These are phyloP conservation scores for Apophysomyces variabilis DNA, from an alignment of 371 early-diverging fungal genomes.

Conservation along the genomic window DNA sequence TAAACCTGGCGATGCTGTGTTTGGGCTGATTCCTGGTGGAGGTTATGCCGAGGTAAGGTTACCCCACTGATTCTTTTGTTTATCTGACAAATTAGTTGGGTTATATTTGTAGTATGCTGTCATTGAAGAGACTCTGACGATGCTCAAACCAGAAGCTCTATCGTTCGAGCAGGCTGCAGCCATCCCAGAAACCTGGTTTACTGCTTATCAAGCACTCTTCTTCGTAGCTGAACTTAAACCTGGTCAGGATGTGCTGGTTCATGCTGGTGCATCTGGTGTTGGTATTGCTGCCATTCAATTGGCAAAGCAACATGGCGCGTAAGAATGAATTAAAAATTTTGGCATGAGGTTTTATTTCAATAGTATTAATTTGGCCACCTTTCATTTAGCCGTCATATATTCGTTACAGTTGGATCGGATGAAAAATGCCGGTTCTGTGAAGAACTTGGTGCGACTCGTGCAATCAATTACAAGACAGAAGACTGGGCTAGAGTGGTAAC, in stretches of 20 bases:
- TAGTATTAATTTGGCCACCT: background rate
- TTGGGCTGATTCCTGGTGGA: conserved; percentile 76
- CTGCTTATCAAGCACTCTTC: conserved; percentile 80
- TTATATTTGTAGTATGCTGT: conserved; percentile 55
- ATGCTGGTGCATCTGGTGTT: conserved; percentile 83
- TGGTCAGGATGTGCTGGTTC: conserved; percentile 75
- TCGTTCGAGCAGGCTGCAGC: conserved; percentile 72
- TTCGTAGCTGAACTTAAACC: conserved; percentile 58
- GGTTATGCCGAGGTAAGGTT: conserved; percentile 67
- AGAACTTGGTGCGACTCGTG: conserved; percentile 71
- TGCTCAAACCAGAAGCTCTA: conserved; percentile 60
- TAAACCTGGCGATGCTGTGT: conserved; percentile 68
- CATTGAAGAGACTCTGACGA: conserved; percentile 62
- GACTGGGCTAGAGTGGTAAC: conserved; percentile 62
- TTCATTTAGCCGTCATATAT: conserved; percentile 42
- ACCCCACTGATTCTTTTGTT: background rate
- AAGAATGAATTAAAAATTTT: conserved; percentile 24
- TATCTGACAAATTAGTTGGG: background rate
- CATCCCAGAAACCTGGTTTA: conserved; percentile 80
- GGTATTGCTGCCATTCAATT: conserved; percentile 83
- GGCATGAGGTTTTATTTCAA: background rate
- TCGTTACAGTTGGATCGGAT: conserved; percentile 70
- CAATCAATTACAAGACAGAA: conserved; percentile 75
- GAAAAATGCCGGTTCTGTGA: conserved; percentile 73
- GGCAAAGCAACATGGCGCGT: conserved; percentile 70